Percentiles rank a stretch among this genome's conserved stretches.
phyloP scores from a whole-genome alignment of 495 filamentous ascomycete genomes.

The Bryoglossum gracile region DNA sequence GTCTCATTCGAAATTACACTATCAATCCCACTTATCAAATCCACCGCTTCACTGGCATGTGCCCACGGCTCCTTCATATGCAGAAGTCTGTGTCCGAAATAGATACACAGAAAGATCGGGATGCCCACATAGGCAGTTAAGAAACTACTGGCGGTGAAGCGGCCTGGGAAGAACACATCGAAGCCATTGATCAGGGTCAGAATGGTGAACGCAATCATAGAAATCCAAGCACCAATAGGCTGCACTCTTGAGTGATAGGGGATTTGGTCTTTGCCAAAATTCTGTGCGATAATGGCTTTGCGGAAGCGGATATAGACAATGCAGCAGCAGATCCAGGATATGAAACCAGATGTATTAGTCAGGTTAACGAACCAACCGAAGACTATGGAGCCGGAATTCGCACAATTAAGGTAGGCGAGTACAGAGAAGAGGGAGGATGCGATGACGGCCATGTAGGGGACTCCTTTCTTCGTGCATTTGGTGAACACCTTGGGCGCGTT shows the following conservation, averaged over 20 bases:
- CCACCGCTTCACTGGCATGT: conserved; percentile 43
- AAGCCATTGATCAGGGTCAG: conserved; percentile 56
- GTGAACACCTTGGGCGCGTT: conserved; percentile 43
- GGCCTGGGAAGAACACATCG: conserved; percentile 50
- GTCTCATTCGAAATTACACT: conserved; percentile 46
- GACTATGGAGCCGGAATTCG: conserved; percentile 55
- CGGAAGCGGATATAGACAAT: conserved; percentile 56
- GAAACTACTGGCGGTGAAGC: conserved; percentile 46
- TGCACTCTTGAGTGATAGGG: conserved; percentile 47
- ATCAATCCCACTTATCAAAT: conserved; percentile 48
- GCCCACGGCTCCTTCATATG: conserved; percentile 47
- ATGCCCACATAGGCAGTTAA: conserved; percentile 59
- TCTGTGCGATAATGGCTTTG: conserved; percentile 43
- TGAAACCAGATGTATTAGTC: conserved; percentile 53
- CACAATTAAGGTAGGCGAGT: conserved; percentile 74
- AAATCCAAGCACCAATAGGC: conserved; percentile 45
- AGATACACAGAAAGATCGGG: conserved; percentile 49
- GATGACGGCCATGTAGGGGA: conserved; percentile 57
- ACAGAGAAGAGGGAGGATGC: conserved; percentile 54
- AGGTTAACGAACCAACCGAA: conserved; percentile 60
- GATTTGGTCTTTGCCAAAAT: conserved; percentile 35
- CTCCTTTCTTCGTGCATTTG: conserved; percentile 41
- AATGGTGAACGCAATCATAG: conserved; percentile 41
- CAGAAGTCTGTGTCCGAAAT: conserved; percentile 43
- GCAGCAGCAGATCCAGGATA: conserved; percentile 54